Conservation (phyloP, 2,329 filamentous ascomycete genomes). For the Hirsutella rhossiliensis region DNA sequence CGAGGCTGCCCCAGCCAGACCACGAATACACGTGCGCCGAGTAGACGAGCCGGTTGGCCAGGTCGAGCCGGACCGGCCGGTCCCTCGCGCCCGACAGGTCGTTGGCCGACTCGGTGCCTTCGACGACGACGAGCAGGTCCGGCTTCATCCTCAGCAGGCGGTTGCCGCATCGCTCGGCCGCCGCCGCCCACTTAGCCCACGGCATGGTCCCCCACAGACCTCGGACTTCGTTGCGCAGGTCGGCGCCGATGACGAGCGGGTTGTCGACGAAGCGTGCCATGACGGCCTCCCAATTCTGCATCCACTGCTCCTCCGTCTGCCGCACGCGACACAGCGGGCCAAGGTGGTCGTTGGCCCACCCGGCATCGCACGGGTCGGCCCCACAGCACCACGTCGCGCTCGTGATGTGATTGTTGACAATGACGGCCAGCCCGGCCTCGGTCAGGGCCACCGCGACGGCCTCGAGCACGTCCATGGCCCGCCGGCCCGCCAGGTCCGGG, state of each 20-base stretch:
- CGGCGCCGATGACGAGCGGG: slow-evolving; percentile 50
- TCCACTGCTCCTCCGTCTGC: slow-evolving; percentile 55
- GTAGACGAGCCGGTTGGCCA: slow-evolving; percentile 48
- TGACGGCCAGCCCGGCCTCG: slow-evolving; percentile 49
- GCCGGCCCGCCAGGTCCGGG: slow-evolving; percentile 41
- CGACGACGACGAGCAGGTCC: slow-evolving; percentile 56
- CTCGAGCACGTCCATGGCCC: slow-evolving; percentile 48
- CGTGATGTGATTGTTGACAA: slow-evolving; percentile 62
- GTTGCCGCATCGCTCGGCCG: slow-evolving; percentile 52
- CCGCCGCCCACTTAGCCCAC: slow-evolving; percentile 51
- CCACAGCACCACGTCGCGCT: slow-evolving; percentile 58
- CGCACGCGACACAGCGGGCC: slow-evolving; percentile 45
- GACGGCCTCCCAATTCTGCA: slow-evolving; percentile 52
- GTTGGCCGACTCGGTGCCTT: slow-evolving; percentile 56
- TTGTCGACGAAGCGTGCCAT: slow-evolving; percentile 48
- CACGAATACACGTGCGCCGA: slow-evolving; percentile 57
- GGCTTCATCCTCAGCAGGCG: slow-evolving; percentile 44
- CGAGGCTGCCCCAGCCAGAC: slow-evolving; percentile 55
- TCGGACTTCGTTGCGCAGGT: slow-evolving; percentile 57
- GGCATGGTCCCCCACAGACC: slow-evolving; percentile 58
- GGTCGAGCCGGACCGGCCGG: slow-evolving; percentile 45
- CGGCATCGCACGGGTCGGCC: slow-evolving; percentile 53
- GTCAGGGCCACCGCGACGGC: slow-evolving; percentile 48
- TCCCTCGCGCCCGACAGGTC: slow-evolving; percentile 43
- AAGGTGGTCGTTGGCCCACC: slow-evolving; percentile 54